phyloP scores from a whole-genome alignment of 1,284 basidiomycete genomes.

The Ustilago trichophora region DNA sequence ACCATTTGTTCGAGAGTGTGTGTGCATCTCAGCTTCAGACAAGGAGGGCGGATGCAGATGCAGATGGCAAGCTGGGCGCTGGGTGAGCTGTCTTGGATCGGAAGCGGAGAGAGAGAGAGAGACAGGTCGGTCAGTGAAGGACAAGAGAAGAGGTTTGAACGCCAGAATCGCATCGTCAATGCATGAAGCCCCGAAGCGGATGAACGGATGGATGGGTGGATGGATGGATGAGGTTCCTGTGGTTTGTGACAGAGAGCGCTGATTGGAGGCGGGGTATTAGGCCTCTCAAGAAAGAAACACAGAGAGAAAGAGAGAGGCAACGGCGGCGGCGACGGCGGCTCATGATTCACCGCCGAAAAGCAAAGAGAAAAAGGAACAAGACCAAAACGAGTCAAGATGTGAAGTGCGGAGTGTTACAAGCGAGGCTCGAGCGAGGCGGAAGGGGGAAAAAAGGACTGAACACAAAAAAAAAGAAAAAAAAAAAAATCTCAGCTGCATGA shows the following conservation, averaged over 20 bases:
- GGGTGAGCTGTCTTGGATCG: slow-evolving; percentile 5
- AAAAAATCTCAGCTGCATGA: neutral
- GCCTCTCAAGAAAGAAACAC: no score
- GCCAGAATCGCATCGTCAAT: neutral
- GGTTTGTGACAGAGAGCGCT: no score
- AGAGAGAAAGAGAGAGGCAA: neutral
- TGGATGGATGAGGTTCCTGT: neutral
- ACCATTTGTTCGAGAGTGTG: no score
- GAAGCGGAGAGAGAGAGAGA: neutral
- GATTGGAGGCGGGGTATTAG: neutral
- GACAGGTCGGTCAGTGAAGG: no score
- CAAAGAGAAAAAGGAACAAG: no score
- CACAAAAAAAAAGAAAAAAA: neutral
- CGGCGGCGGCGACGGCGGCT: slow-evolving; percentile 1
- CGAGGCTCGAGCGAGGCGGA: slow-evolving; percentile 26
- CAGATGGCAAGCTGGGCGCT: slow-evolving; percentile 1
- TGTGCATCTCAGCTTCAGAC: no score
- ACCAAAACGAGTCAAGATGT: no score
- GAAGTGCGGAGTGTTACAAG: no score
- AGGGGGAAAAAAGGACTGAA: no score
- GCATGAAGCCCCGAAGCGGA: slow-evolving; percentile 1
- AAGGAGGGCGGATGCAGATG: no score
- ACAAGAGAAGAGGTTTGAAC: neutral
- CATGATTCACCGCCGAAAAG: neutral
- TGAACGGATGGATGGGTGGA: no score